phyloP scores from a whole-genome alignment of 257 asterid species.

The Ophiorrhiza pumila region DNA sequence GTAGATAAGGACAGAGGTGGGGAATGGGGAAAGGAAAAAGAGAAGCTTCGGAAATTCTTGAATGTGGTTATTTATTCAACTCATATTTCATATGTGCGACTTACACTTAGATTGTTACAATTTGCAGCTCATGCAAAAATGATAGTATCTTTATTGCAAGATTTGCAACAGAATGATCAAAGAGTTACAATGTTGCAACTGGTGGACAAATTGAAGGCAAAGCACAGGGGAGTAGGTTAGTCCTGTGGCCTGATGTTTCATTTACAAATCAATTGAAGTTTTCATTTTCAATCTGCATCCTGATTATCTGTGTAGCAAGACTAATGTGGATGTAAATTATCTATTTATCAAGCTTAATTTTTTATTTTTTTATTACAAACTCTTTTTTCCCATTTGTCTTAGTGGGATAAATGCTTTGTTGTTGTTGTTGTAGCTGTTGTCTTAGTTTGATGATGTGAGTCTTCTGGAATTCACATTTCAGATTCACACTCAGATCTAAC shows the following conservation, averaged over 20 bases:
- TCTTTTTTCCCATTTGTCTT: background rate
- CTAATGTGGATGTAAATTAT: background rate
- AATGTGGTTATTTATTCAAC: background rate
- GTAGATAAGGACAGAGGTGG: background rate
- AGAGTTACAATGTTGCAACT: constrained; percentile 79
- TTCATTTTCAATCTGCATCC: background rate
- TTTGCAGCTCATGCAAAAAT: constrained; percentile 68
- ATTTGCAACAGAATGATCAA: constrained; percentile 72
- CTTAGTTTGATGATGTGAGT: background rate
- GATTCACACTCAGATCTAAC: background rate
- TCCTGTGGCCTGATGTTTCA: constrained; percentile 11
- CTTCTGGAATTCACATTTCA: background rate
- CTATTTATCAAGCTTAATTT: background rate
- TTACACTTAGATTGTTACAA: constrained; percentile 19
- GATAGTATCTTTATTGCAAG: constrained; percentile 62
- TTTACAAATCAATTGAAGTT: background rate
- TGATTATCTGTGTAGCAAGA: background rate
- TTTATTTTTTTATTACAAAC: background rate
- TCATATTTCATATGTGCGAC: background rate
- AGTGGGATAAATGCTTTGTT: no score
- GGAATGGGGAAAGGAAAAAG: background rate
- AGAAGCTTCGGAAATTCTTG: background rate
- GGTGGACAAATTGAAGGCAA: constrained; percentile 77
- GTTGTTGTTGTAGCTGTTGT: no score
- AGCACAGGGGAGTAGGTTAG: constrained; percentile 65